Conservation (phyloP, 2,329 filamentous ascomycete genomes). For the Niveomyces coronatus region DNA sequence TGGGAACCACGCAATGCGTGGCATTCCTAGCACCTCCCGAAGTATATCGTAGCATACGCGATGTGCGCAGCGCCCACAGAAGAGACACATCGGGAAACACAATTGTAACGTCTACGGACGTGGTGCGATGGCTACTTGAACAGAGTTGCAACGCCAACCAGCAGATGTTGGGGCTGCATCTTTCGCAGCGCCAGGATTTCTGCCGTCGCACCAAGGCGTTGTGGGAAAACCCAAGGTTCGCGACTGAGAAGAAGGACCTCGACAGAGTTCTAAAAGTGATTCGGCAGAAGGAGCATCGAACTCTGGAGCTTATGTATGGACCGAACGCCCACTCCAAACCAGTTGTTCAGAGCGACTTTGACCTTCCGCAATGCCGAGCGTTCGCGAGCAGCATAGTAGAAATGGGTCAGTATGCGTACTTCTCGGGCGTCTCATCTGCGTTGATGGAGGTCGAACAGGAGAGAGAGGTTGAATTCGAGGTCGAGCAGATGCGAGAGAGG, state of each 20-base stretch:
- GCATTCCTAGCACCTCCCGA: constrained; percentile 48
- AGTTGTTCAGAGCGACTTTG: neutral
- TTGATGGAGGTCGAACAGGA: constrained; percentile 52
- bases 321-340: constrained; percentile 10
- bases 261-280: constrained; percentile 19
- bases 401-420: neutral
- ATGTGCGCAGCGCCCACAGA: constrained; percentile 19
- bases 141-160: constrained; percentile 52
- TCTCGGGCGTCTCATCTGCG: constrained; percentile 30
- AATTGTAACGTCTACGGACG: constrained; percentile 14
- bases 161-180: constrained; percentile 47
- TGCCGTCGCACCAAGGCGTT: constrained; percentile 43
- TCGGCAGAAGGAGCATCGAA: constrained; percentile 43
- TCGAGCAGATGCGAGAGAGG: constrained; percentile 45
- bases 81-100: neutral
- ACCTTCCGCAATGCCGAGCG: neutral
- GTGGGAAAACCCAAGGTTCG: constrained; percentile 29
- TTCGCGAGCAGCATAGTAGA: neutral
- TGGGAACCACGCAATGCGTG: constrained; percentile 45
- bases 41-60: constrained; percentile 50
- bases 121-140: constrained; percentile 49
- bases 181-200: constrained; percentile 51
- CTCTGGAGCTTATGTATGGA: constrained; percentile 48
- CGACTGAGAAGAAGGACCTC: constrained; percentile 24
- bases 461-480: constrained; percentile 47